phyloP scores from a whole-genome alignment of 2,329 filamentous ascomycete species.

The Calonectria naviculata region DNA sequence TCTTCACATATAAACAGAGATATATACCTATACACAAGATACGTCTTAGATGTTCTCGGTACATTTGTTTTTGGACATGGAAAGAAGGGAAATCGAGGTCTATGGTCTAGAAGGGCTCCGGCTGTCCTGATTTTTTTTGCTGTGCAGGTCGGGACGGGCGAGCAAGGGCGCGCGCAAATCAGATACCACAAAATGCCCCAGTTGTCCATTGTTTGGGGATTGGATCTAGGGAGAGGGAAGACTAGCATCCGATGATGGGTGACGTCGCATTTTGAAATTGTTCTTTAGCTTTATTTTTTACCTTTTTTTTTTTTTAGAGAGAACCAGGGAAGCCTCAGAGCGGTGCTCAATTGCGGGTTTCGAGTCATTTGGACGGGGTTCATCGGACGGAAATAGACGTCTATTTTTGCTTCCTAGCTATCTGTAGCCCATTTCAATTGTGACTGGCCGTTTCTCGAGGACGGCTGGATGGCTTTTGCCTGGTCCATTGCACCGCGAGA shows the following conservation, averaged over 20 bases:
- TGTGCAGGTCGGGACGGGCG: conserved; percentile 17
- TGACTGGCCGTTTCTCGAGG: neutral
- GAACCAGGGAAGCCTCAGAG: neutral
- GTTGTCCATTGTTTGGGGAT: neutral
- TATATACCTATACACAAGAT: conserved; percentile 26
- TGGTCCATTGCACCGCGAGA: neutral
- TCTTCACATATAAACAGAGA: conserved; percentile 18
- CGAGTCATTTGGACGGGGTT: neutral
- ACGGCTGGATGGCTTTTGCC: neutral
- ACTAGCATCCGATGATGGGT: neutral
- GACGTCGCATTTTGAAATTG: conserved; percentile 10
- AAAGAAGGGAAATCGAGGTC: conserved; percentile 24
- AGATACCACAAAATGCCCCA: conserved; percentile 16
- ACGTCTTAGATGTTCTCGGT: conserved; percentile 31
- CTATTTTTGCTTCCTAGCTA: conserved; percentile 20
- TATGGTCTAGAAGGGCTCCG: conserved; percentile 17
- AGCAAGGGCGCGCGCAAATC: conserved; percentile 5
- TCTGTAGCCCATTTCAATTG: conserved; percentile 11
- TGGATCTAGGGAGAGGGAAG: neutral
- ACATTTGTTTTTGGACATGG: conserved; percentile 27
- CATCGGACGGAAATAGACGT: conserved; percentile 30
- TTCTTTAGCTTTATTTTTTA: conserved; percentile 7
- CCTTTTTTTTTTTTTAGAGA: conserved; percentile 16
- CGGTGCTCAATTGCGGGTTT: neutral
- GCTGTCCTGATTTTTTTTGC: neutral